Evolutionary conservation across 2,329 filamentous ascomycete species (phyloP), one percentile per base, ranked within the genome.

Genomic region (Colletotrichum cordylinicola): DNA sequence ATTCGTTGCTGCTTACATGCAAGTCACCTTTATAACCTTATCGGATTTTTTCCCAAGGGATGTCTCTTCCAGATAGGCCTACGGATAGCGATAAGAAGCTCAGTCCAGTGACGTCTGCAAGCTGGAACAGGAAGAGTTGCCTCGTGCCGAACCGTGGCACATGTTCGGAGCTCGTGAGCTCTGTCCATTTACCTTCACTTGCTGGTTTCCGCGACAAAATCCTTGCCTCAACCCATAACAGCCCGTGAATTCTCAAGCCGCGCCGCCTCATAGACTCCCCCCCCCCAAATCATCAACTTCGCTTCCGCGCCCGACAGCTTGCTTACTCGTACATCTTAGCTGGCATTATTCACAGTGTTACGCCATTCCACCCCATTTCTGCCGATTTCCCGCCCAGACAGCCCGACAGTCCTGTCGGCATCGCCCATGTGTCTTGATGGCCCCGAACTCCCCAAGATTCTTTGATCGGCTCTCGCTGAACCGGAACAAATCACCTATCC

Each of bases 401-500:
- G 67, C 35, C 67, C 66, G 55, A 35, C 69, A 48, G 55, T 31
- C 21, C 21, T n/a, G 43, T n/a, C 8, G 39, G 29, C 56, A 35
- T 58, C 37, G 29, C 48, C 29, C 13, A 74, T 66, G 71, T 58
- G 35, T 27, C 33, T 62, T 33, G 39, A 78, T 78, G 78, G 76
- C 76, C 27, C 52, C 74, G 13, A 52, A n/a, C 24, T 76, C 75
- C 13, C 74, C 75, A 10, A 72, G 70, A 8, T 78, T 79, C 29
- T 29, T 79, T 10, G 75, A 78, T 33, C 78, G 77, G 37, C 60
- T 79, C 43, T 77, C 76, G 48, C 66, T 64, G 21, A 75, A 48
- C 37, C 77, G 65, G 48, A 66, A 71, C 13, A 72, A 67, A 43
- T 77, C 80, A 3, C 80, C 82, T 7, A 77, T 80, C 10, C 78